These are phyloP conservation scores for Hanseniaspora jakobsenii DNA, from an alignment of 805 yeast genomes.

Conservation along the genomic window DNA sequence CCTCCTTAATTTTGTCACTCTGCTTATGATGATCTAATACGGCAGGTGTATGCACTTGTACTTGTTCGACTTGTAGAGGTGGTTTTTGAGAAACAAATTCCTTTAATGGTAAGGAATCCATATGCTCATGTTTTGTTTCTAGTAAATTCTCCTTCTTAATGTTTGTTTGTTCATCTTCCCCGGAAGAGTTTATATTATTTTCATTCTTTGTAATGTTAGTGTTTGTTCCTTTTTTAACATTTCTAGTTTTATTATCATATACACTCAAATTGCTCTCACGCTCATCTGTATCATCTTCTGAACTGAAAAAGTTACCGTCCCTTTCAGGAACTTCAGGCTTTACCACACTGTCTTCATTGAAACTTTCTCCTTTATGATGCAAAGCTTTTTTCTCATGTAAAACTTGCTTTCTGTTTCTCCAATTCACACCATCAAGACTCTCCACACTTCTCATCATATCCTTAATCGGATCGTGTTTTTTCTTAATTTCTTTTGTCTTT, in stretches of 20 bases:
- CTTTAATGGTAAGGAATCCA: too few species aligned
- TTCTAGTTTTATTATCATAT: too few species aligned
- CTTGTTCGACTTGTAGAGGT: not conserved
- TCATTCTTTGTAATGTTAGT: too few species aligned
- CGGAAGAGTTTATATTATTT: not conserved
- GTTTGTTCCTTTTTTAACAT: too few species aligned
- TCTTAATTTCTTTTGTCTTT: too few species aligned
- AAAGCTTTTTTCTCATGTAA: too few species aligned
- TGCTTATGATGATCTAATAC: not conserved
- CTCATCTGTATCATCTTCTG: constrained; percentile 7
- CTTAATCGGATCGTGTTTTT: not conserved
- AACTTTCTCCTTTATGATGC: too few species aligned
- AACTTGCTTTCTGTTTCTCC: constrained; percentile 13
- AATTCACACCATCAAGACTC: constrained; percentile 12
- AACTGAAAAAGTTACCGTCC: constrained; percentile 2
- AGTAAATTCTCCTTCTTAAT: not conserved
- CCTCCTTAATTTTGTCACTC: too few species aligned
- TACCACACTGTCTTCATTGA: not conserved
- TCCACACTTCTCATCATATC: constrained; percentile 13
- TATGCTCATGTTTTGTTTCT: too few species aligned
- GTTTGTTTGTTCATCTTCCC: not conserved
- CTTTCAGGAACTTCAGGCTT: constrained; percentile 11
- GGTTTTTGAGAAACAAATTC: not conserved
- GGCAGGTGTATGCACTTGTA: not conserved
- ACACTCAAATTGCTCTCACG: too few species aligned